Evolutionary conservation across 2,329 filamentous ascomycete species (phyloP), one percentile per base, ranked within the genome.

Genomic region (Phymatotrichopsis omnivora): DNA sequence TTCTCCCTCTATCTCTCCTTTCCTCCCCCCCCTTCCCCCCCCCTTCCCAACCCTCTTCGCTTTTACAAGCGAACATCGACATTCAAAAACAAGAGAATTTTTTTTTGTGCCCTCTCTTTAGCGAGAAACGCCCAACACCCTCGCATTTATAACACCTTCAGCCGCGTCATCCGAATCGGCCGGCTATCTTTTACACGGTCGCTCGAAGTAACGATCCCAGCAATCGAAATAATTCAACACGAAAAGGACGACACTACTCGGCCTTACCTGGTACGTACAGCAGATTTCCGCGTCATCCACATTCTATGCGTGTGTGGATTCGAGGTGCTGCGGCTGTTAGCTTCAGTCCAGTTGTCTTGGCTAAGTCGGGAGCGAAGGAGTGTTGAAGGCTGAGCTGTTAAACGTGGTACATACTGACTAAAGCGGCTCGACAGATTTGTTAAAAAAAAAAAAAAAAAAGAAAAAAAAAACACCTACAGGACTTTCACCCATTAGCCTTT

Each of bases 361-460:
- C 48, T 51, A 43, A 41, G 48, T 32, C 49, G 48, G 41, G 48
- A 45, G 49, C 45, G 49, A 51, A 49, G 48, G 48, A 51, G 44
- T 36, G 34, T 24, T 35, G 40, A 47, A 44, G 32, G 45, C 45
- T 43, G 41, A 48, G 44, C n/a, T n/a, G n/a, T n/a, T n/a, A n/a
- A 30, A 40, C 27, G 30, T 23, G 35, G 25, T 30, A 33, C 16
- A 23, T 34, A 35, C 34, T 51, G 48, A 51, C 48, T 51, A 49
- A 51, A 44, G 20, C 34, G 23, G 35, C 31, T 40, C 44, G 19
- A 41, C 48, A 49, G 45, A 48, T 36, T 37, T 33, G 34, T 42
- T 43, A 43, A 48, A 51, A n/a, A n/a, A n/a, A n/a, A n/a, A n/a
- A n/a, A n/a, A n/a, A n/a, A n/a, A n/a, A n/a, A n/a, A n/a, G n/a